phyloP scores from a whole-genome alignment of 345 rosid species.

The Psidium guajava region DNA sequence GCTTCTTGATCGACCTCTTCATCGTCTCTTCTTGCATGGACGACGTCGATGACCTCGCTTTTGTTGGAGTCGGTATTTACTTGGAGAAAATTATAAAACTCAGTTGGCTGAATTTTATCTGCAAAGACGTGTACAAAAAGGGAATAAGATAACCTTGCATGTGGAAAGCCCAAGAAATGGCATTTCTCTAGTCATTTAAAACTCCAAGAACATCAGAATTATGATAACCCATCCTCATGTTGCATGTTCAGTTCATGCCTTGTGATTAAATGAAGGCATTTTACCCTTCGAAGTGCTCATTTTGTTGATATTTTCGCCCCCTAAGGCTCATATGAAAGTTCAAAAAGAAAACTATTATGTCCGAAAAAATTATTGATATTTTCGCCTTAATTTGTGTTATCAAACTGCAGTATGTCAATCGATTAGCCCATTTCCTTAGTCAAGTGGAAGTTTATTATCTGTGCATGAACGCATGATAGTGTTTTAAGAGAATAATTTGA shows the following conservation, averaged over 20 bases:
- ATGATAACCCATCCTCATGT: background rate
- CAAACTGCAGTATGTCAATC: background rate
- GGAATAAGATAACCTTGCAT: background rate
- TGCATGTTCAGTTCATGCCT: background rate
- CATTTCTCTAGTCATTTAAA: background rate
- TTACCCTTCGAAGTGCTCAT: background rate
- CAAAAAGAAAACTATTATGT: background rate
- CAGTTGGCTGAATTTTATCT: background rate
- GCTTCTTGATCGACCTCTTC: conserved; percentile 9
- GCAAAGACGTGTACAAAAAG: background rate
- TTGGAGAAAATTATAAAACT: conserved; percentile 11
- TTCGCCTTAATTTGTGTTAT: background rate
- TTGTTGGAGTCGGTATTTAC: conserved; percentile 3
- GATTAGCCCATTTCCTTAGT: background rate
- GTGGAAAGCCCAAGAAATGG: background rate
- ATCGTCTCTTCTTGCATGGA: conserved; percentile 4
- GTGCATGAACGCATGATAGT: background rate
- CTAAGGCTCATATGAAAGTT: background rate
- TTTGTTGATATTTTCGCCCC: background rate
- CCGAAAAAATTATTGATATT: background rate
- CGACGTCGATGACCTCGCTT: conserved; percentile 5
- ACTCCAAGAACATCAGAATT: background rate
- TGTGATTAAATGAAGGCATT: background rate
- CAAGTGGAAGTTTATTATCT: background rate
- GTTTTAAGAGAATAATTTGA: background rate